Evolutionary conservation across 331 rosid genomes (phyloP), one percentile per base, ranked within the genome.

Genomic region (Rhamnella rubrinervis): DNA sequence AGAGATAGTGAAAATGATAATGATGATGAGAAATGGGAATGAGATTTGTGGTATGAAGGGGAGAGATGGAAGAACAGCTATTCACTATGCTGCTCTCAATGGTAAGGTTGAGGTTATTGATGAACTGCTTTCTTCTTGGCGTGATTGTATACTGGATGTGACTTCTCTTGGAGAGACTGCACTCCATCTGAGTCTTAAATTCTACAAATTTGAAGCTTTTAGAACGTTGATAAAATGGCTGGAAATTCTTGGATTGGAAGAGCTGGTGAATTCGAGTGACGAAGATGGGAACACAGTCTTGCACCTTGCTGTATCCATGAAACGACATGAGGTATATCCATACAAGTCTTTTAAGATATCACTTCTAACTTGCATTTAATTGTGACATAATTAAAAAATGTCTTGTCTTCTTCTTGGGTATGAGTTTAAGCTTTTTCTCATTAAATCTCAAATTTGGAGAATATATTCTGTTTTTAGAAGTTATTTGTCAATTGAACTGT

Each of bases 141-240:
- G 17, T 3, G 65, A 60, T 6, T 60, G 47, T 60, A 19, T 60
- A 18, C 18, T 18, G 44, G 65, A 60, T 35, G 12, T 60, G 47
- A 60, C 65, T 9, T 23, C 15, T 60, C 47, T 60, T n/a, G 65
- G 65, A 60, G 65, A 60, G 35, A 60, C 65, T 60, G 47, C 47
- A 7, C 65, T 60, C 10, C 65, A 60, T 37, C 39, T 60, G 65
- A 41, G 47, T 60, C 16, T 60, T 9, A 35, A 35, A 37, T 60
- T 6, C 26, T 31, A 31, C 20, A 60, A 60, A 60, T 17, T 37
- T 60, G 25, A 60, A 17, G 47, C 65, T 41, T 60, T 60, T 37
- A 60, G 15, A 31, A 31, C 37, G 23, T 35, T 60, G 47, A 20
- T 60, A 0, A 25, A 60, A 8, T 60, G 25, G 65, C 25, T 60